Conservation (phyloP, 192 early-diverging fungal genomes). For the Umbelopsis vinacea region DNA sequence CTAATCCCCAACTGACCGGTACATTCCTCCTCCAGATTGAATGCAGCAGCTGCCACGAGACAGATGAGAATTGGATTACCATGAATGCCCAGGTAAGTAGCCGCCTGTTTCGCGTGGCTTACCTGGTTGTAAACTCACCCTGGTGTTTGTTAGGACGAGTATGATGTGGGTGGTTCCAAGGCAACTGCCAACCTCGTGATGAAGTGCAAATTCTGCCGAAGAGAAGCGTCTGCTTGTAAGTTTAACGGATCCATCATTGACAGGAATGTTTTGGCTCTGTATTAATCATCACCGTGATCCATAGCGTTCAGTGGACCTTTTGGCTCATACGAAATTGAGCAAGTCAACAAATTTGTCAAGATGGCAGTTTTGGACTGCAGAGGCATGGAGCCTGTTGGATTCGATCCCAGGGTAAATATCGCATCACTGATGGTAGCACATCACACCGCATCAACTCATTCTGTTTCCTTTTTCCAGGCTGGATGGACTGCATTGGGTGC, state of each 20-base stretch:
- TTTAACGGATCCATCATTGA: background rate
- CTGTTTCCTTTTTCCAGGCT: slow-evolving; percentile 23
- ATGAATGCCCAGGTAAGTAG: slow-evolving; percentile 60
- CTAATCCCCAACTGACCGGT: background rate
- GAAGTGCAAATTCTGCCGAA: slow-evolving; percentile 90
- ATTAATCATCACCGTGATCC: background rate
- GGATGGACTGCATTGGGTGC: slow-evolving; percentile 73
- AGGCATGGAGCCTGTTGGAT: slow-evolving; percentile 82
- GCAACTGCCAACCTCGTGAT: slow-evolving; percentile 88
- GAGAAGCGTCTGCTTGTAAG: slow-evolving; percentile 68
- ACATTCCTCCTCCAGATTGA: slow-evolving; percentile 51
- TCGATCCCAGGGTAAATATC: slow-evolving; percentile 59
- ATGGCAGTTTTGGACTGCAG: slow-evolving; percentile 79
- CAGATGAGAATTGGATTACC: slow-evolving; percentile 67
- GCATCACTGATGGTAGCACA: no score
- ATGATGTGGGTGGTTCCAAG: slow-evolving; percentile 70
- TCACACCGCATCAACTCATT: no score
- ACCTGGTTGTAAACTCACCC: background rate
- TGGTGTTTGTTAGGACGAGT: slow-evolving; percentile 48
- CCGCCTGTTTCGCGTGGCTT: background rate
- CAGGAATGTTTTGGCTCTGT: background rate
- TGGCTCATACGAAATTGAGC: background rate
- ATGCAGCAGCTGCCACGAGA: slow-evolving; percentile 83
- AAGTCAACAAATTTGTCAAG: slow-evolving; percentile 53
- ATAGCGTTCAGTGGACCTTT: slow-evolving; percentile 28